These are phyloP conservation scores for Podospora conica DNA, from an alignment of 495 filamentous ascomycete species.

Conservation along the genomic window DNA sequence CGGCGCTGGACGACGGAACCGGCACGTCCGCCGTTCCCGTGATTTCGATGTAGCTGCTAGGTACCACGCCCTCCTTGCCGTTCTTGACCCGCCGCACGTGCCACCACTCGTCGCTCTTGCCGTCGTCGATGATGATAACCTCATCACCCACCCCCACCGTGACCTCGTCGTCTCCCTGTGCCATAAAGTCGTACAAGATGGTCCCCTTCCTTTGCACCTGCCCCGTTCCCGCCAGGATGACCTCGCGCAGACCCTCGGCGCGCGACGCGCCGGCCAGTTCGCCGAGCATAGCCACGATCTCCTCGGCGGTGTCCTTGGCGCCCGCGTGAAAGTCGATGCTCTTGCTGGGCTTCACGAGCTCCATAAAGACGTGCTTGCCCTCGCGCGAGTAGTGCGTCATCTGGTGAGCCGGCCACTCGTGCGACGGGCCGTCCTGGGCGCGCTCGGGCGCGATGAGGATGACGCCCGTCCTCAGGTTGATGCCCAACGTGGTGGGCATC, in stretches of 20 bases:
- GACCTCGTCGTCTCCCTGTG: conserved; percentile 94
- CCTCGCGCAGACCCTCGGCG: conserved; percentile 79
- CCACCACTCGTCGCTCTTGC: conserved; percentile 97
- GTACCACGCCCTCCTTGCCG: conserved; percentile 94
- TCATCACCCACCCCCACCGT: conserved; percentile 87
- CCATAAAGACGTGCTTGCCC: conserved; percentile 96
- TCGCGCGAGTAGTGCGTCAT: conserved; percentile 94
- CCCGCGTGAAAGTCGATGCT: conserved; percentile 96
- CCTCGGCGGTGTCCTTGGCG: conserved; percentile 90
- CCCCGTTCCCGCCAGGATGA: conserved; percentile 70
- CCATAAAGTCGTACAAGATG: conserved; percentile 92
- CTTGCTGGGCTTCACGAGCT: conserved; percentile 83
- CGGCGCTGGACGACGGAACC: conserved; percentile 39
- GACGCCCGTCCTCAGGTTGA: conserved; percentile 77
- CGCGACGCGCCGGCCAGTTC: conserved; percentile 81
- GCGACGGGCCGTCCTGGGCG: conserved; percentile 64
- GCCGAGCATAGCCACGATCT: conserved; percentile 81
- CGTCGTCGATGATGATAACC: conserved; percentile 83
- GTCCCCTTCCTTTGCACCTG: conserved; percentile 65
- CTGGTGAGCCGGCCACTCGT: conserved; percentile 91
- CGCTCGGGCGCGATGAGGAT: conserved; percentile 91
- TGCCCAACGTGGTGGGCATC: conserved; percentile 87
- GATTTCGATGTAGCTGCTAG: conserved; percentile 90
- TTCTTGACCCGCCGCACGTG: conserved; percentile 85
- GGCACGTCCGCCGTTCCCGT: conserved; percentile 51